A percentile compares a stretch with the other conserved stretches of the same genome.
These are phyloP conservation scores for Spathaspora gorwiae DNA, from an alignment of 805 yeast species.

Conservation along the genomic window DNA sequence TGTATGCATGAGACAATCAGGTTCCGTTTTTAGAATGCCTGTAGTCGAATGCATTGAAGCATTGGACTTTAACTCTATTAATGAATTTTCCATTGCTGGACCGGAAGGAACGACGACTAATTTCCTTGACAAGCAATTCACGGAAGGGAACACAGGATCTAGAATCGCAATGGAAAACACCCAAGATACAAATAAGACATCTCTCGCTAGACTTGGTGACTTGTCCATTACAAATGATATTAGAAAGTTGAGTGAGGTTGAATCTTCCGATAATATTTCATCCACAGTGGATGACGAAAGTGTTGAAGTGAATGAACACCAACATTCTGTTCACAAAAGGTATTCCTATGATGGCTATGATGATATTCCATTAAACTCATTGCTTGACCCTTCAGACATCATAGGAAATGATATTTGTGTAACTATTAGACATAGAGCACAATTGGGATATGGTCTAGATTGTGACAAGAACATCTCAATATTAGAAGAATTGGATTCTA, in stretches of 20 bases:
- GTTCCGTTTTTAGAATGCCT: constrained; percentile 77
- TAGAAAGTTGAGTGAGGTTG: constrained; percentile 12
- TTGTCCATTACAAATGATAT: constrained; percentile 9
- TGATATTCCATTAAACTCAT: constrained; percentile 24
- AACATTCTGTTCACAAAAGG: not conserved
- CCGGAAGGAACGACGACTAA: constrained; percentile 50
- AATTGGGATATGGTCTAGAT: constrained; percentile 66
- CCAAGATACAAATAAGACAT: constrained; percentile 2
- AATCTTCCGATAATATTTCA: constrained; percentile 12
- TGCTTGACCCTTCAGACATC: constrained; percentile 37
- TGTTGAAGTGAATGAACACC: not conserved
- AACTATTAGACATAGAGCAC: constrained; percentile 67
- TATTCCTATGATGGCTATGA: constrained; percentile 15
- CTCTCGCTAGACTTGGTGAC: constrained; percentile 9
- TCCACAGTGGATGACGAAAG: constrained; percentile 12
- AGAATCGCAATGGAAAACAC: not conserved
- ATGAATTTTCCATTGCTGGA: constrained; percentile 60
- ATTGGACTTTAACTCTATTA: constrained; percentile 61
- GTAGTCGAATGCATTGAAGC: constrained; percentile 63
- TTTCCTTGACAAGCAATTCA: constrained; percentile 27
- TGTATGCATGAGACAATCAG: constrained; percentile 88
- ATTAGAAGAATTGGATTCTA: constrained; percentile 46
- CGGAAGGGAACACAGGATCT: not conserved
- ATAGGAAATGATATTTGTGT: constrained; percentile 71
- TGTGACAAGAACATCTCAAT: constrained; percentile 59